Evolutionary conservation across 306 rosid species (phyloP), one percentile per base, ranked within the genome.

Genomic region (Quercus robur): DNA sequence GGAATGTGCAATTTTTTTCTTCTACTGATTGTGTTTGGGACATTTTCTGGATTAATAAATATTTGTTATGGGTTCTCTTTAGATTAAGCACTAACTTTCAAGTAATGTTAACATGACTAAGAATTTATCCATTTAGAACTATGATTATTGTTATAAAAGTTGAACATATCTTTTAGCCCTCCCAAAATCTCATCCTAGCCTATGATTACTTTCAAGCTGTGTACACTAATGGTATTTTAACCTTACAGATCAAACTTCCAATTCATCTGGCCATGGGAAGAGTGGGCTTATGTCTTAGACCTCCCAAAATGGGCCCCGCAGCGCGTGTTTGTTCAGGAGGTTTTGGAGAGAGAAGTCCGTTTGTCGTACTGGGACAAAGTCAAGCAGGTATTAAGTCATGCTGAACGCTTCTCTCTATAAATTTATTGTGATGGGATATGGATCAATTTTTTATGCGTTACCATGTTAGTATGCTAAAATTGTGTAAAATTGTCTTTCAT

Each of bases 181-280:
- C 11, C 46, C 46, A 41, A 41, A 41, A 41, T 41, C 46, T 41
- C 11, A 41, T 41, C 12, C 46, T 41, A 41, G 46, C 12, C 12
- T 41, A 41, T 41, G 46, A 41, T 41, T 13, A 49, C 54, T 49
- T 49, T 49, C 67, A n/a, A 75, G 19, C 68, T 17, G n/a, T 2
- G 25, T 35, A 35, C 70, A 5, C 75, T 56, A 26, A 81, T 76
- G 77, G 67, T 77, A 75, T 75, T 81, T 63, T 69, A 55, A 80
- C 62, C 68, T 30, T 84, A 82, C 93, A 96, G 99, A 80, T 91
- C 99, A 79, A 96, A 96, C 82, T 96, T 96, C 68, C 98, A 96
- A 88, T 96, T 96, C 89, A 96, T 96, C 79, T 96, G 99, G 99
- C 99, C 97, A 33, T 96, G 99, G 99, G 97, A 93, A 83, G 99